Conservation (phyloP, 768 basidiomycete genomes). For the Russula dissimulans region DNA sequence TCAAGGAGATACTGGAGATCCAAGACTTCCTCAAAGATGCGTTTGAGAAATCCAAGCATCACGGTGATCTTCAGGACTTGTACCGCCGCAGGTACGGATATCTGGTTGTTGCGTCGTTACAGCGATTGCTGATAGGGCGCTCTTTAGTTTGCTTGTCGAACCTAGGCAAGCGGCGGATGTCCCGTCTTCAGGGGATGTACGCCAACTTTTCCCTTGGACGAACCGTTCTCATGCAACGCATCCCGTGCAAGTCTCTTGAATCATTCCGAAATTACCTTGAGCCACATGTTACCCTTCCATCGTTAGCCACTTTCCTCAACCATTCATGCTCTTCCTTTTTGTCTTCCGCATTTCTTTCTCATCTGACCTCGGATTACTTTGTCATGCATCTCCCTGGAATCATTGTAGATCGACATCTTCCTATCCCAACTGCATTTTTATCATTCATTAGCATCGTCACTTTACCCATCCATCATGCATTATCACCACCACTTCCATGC, state of each 20-base stretch:
- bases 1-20: slow-evolving; percentile 84
- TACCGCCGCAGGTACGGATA: slow-evolving; percentile 68
- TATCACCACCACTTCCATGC: neutral
- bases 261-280: neutral
- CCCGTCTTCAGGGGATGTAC: slow-evolving; percentile 55
- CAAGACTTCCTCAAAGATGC: slow-evolving; percentile 68
- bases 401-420: slow-evolving; percentile 16
- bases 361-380: slow-evolving; percentile 11
- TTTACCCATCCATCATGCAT: slow-evolving; percentile 12
- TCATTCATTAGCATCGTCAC: slow-evolving; percentile 15
- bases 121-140: slow-evolving; percentile 2
- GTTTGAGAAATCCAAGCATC: slow-evolving; percentile 66
- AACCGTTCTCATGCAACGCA: slow-evolving; percentile 30
- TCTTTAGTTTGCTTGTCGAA: slow-evolving; percentile 64
- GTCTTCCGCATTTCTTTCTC: slow-evolving; percentile 9
- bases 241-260: slow-evolving; percentile 13
- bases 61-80: slow-evolving; percentile 77
- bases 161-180: slow-evolving; percentile 72
- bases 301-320: neutral
- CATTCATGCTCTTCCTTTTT: neutral
- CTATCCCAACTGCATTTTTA: slow-evolving; percentile 19
- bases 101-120: slow-evolving; percentile 7
- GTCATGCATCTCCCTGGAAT: slow-evolving; percentile 16
- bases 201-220: slow-evolving; percentile 74
- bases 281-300: neutral